Evolutionary conservation across 176 grass and related monocot genomes (phyloP).

Genomic region (Musa troglodytarum): DNA sequence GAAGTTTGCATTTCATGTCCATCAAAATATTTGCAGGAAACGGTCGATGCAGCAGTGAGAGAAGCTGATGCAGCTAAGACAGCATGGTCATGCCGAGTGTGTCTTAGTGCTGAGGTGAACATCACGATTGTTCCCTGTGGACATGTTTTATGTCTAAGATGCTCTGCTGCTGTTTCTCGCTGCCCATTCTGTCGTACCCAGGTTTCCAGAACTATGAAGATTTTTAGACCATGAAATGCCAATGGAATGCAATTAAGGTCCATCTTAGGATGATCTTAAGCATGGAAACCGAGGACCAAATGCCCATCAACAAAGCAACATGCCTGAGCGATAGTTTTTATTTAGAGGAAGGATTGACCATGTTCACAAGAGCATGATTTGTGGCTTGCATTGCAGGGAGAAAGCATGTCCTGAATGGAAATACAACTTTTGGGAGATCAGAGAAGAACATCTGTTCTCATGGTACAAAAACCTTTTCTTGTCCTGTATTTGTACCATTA

Average conservation of each 20-base stretch:
- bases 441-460: neutral
- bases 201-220: slow-evolving; percentile 72
- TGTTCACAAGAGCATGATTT: neutral
- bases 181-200: slow-evolving; percentile 90
- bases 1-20: neutral
- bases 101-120: slow-evolving; percentile 65
- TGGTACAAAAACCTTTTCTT: neutral
- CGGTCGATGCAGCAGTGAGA: slow-evolving; percentile 55
- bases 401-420: too few species aligned
- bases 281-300: neutral
- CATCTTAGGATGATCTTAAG: too few species aligned
- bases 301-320: too few species aligned
- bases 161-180: slow-evolving; percentile 60
- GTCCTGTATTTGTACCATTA: neutral
- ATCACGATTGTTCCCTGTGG: slow-evolving; percentile 78
- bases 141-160: slow-evolving; percentile 73
- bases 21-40: slow-evolving; percentile 48
- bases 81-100: slow-evolving; percentile 87
- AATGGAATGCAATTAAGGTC: neutral
- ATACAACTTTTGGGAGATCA: neutral
- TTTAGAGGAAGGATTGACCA: neutral
- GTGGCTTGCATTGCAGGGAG: too few species aligned
- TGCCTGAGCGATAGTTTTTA: neutral
- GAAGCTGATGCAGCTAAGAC: slow-evolving; percentile 74
- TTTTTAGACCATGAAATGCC: slow-evolving; percentile 62